A percentile compares a stretch with the other conserved stretches of the same genome.
Conservation (phyloP, 768 basidiomycete species). For the Multifurca ochricompacta region DNA sequence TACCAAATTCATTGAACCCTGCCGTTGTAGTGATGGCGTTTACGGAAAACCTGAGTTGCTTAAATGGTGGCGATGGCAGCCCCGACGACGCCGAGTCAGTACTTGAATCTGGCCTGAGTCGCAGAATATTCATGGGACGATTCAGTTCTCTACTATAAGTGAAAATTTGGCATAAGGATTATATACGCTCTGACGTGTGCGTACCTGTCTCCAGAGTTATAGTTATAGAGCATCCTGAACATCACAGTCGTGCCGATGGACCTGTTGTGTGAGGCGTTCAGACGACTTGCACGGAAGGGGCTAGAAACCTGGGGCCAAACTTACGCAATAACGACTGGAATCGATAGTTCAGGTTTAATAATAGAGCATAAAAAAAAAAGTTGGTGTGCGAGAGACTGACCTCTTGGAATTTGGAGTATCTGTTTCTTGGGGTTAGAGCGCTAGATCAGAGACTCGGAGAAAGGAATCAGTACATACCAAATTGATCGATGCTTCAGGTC, state of each 20-base stretch:
- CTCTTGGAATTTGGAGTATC: slow-evolving; percentile 2
- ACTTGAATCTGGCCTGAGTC: too few species aligned
- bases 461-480: neutral
- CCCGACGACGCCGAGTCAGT: too few species aligned
- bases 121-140: too few species aligned
- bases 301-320: neutral
- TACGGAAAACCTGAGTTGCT: too few species aligned
- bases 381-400: neutral
- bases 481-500: neutral
- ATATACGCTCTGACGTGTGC: too few species aligned
- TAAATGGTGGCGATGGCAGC: too few species aligned
- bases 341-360: neutral
- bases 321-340: slow-evolving; percentile 5
- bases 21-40: neutral
- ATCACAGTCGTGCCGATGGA: neutral
- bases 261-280: neutral
- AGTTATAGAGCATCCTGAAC: neutral
- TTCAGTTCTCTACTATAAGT: too few species aligned
- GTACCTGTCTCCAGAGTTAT: too few species aligned
- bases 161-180: too few species aligned
- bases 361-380: neutral
- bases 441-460: neutral
- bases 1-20: neutral
- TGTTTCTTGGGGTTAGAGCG: neutral
- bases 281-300: neutral